Base-by-base conservation (phyloP, 768 basidiomycete species). In the Favolaschia claudopus region DNA sequence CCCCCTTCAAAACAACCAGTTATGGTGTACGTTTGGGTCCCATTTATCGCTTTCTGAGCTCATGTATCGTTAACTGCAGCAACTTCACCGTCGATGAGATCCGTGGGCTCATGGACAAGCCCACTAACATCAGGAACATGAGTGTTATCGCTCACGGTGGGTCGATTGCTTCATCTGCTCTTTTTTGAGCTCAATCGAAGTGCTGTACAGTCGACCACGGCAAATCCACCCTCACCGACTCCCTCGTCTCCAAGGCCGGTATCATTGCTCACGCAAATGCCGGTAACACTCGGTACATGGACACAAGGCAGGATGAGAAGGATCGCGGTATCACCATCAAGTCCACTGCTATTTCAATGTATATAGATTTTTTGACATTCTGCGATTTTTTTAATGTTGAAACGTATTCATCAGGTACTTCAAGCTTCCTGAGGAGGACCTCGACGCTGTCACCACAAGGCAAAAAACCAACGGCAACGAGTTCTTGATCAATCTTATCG, bases 301-400 rank as follows among this genome's bases (percentile, higher is more conserved):
- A 98, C 78, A 99, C 97, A 62, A 85, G 97, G 82, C 87, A 91
- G 15, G 97, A 99, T 72, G 97, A 99, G 84, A 99, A 97, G 75
- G 96, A 99, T 76, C 96, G 96, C 79, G 97, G 97, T 83, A 99
- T 99, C 73, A 99, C 97, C 42, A 99, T 99, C 82, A 99, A 99
- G 82, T 99, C 96, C 39, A 99, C 96, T 33, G 97, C 96, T 71
- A 98, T 99, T 75, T 97, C 96, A 4, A 59, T 64, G 62, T 64
- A 36, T n/a, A 1, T 25, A 4, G 13, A 8, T 5, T 24, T 25
- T 9, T 29, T 50, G 14, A 20, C 10, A 4, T 15, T 2, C n/a
- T 20, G 8, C n/a, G 25, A 5, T 19, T 15, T 15, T 1, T 22
- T 36, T 45, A 20, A 15, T 22, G 37, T 27, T 51, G 27, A 58